Evolutionary conservation across 1,284 basidiomycete species (phyloP).

Genomic region (Naganishia sp.): DNA sequence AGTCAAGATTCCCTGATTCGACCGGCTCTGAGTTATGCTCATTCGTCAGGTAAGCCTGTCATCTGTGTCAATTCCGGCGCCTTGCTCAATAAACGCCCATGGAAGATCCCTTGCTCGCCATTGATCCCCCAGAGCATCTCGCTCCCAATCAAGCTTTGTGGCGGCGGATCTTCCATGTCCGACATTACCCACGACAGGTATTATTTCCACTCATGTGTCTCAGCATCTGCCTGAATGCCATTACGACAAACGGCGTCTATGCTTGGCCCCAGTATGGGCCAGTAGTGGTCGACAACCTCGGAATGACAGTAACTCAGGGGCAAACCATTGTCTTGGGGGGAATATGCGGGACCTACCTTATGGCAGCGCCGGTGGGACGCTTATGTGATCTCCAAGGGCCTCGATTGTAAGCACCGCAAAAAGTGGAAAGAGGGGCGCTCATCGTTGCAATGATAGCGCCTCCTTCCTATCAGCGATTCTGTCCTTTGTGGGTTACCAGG

Average conservation of each 20-base stretch:
- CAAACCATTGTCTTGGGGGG: constrained; percentile 54
- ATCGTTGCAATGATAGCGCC: constrained; percentile 36
- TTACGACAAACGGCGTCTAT: constrained; percentile 55
- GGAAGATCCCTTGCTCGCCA: constrained; percentile 27
- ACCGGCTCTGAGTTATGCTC: constrained; percentile 28
- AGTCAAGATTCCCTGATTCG: constrained; percentile 21
- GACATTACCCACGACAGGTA: constrained; percentile 37
- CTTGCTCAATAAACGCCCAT: neutral
- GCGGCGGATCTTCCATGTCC: constrained; percentile 36
- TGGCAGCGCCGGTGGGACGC: constrained; percentile 52
- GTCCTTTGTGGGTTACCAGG: constrained; percentile 46
- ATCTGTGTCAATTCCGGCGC: too few relatives aligned
- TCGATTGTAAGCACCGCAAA: constrained; percentile 40
- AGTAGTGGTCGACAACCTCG: constrained; percentile 43
- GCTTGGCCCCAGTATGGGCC: constrained; percentile 54
- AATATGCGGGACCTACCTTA: constrained; percentile 53
- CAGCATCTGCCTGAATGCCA: constrained; percentile 43
- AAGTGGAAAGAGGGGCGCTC: too few relatives aligned
- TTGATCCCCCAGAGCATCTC: constrained; percentile 31
- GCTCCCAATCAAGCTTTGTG: constrained; percentile 40
- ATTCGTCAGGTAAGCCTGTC: constrained; percentile 19
- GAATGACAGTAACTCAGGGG: constrained; percentile 44
- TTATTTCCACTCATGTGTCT: constrained; percentile 45
- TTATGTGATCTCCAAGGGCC: constrained; percentile 51
- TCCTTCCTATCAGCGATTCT: constrained; percentile 48